Base-by-base conservation (phyloP, 2,329 filamentous ascomycete species). In the Penicillium crustosum region DNA sequence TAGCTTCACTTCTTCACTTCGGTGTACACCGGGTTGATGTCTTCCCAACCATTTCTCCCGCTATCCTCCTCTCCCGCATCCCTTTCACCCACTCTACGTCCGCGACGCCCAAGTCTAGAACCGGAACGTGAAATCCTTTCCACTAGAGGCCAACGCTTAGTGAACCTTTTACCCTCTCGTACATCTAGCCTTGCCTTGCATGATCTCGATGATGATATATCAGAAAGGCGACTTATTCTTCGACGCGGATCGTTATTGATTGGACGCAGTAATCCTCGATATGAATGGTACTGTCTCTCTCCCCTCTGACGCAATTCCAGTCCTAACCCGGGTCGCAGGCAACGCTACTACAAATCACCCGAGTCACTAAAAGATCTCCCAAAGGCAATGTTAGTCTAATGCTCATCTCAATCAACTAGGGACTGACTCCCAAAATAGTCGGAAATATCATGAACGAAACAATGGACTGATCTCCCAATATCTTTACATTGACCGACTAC, bases 381-480 rank as follows among this genome's bases (percentile, higher is more conserved):
- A 69, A 89, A 88, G 72, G 82, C 86, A n/a, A 75, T 95, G 83
- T 87, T 70, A 62, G 79, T 72, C 33, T 17, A 17, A 33, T 33
- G 23, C 8, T 13, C 17, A 13, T 10, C n/a, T 31, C 19, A 35
- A 2, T 17, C 15, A 27, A 7, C 19, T 10, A 8, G 45, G 17
- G 38, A 57, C 41, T 59, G 25, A 55, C 51, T 15, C 42, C 36
- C 12, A 7, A 54, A 43, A 13, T 62, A 88, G 86, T 59, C 89
- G 92, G 47, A 71, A 88, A 69, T 97, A 96, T 77, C 96, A 97
- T 70, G 88, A 95, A 79, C 86, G 90, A 43, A 93, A 88, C 70
- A 97, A 97, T 76, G 87, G 88, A 65, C 81, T 97, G 43, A 86
- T 97, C 58, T 90, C 94, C 73, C 89, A 96, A 72, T 97, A 97